Base-by-base conservation (phyloP, 495 filamentous ascomycete species). In the Xylaria acuta region DNA sequence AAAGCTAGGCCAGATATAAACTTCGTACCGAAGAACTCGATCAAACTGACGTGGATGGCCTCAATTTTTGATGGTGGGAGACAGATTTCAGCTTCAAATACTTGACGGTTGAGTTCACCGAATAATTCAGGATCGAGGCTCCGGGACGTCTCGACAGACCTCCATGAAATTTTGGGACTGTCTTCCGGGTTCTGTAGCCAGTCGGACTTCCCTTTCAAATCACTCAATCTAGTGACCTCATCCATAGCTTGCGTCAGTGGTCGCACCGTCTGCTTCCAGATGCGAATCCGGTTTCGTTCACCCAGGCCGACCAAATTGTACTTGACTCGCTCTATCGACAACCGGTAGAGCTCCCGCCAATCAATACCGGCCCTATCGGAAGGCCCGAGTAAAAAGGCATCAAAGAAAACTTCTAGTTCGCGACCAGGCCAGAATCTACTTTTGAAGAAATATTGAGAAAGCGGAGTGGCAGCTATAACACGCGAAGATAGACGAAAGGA, bases 401-500 rank as follows among this genome's bases (percentile, higher is more conserved):
- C 69, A 25, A 71, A 71, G 25, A 56, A 56, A 14, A 59, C 32
- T 11, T 58, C 69, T 0, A 71, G 54, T 38, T 71, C 60, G 32
- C 32, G 60, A 1, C 30, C 65, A 47, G 53, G 54, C 65, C 65
- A 73, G 27, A 73, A 73, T 20, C 65, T 56, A 34, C 54, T 69
- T 34, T 56, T 56, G 43, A 73, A 73, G 45, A 73, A 73, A 49
- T 36, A 25, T 25, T 69, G 64, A 32, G 71, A 68, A 32, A 73
- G 64, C 14, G 65, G 65, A 1, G 34, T 69, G 30, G 64, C 8
- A 12, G 71, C 64, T 34, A 73, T 64, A n/a, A 22, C 64, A 30
- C 54, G 65, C n/a, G 71, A 73, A 9, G 71, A 67, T 20, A 73
- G 71, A 14, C 71, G 71, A n/a, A 73, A 60, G 7, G 64, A 54